These are phyloP conservation scores for Xylaria sp. DNA, from an alignment of 2,329 filamentous ascomycete species.

Conservation along the genomic window DNA sequence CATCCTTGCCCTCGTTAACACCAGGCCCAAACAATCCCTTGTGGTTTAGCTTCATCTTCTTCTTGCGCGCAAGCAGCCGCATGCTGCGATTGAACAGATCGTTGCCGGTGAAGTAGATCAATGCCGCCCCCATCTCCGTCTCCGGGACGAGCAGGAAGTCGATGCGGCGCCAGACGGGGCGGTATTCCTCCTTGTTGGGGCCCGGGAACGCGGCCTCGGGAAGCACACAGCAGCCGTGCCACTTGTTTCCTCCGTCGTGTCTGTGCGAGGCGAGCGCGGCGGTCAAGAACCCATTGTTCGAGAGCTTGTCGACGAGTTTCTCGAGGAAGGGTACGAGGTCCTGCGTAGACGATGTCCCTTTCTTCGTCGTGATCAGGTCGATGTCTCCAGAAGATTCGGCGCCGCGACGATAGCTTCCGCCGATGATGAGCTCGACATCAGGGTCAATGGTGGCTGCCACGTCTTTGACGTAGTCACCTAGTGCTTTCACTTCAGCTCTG, in stretches of 20 bases:
- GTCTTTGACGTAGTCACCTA: constrained; percentile 72
- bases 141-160: constrained; percentile 87
- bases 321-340: constrained; percentile 73
- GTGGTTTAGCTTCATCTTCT: constrained; percentile 87
- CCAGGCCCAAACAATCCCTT: constrained; percentile 80
- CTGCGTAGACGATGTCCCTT: constrained; percentile 61
- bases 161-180: constrained; percentile 78
- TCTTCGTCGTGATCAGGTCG: constrained; percentile 83
- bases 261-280: constrained; percentile 71
- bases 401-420: constrained; percentile 87
- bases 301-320: constrained; percentile 71
- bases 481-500: constrained; percentile 76
- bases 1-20: constrained; percentile 76
- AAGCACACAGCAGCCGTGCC: constrained; percentile 86
- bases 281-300: constrained; percentile 72
- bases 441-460: constrained; percentile 70
- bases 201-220: constrained; percentile 55
- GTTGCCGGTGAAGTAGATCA: constrained; percentile 97
- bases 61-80: constrained; percentile 80
- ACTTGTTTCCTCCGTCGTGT: constrained; percentile 76
- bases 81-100: constrained; percentile 94
- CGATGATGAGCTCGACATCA: constrained; percentile 75
- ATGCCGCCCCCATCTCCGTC: constrained; percentile 80
- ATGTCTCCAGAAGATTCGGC: constrained; percentile 81
- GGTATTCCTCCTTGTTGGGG: constrained; percentile 45